Conservation (phyloP, 257 asterid genomes). For the Euphrasia confusa region DNA sequence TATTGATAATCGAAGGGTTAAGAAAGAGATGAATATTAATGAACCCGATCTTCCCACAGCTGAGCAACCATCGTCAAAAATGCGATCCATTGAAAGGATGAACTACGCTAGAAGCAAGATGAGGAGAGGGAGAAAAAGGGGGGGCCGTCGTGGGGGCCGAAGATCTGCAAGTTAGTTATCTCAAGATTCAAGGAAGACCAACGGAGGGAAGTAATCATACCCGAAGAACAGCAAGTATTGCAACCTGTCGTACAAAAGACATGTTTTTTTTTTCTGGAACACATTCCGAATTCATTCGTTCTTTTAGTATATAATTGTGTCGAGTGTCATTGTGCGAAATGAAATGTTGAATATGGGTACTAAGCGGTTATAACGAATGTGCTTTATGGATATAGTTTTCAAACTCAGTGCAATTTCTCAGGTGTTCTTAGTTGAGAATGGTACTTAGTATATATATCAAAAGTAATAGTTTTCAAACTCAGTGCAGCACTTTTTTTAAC, state of each 20-base stretch:
- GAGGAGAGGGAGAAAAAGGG: slow-evolving; percentile 48
- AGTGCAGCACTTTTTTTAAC: neutral
- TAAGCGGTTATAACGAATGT: too few species aligned
- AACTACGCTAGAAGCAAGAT: slow-evolving; percentile 48
- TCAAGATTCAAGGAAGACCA: neutral
- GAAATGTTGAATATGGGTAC: too few species aligned
- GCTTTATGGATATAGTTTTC: too few species aligned
- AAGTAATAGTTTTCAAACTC: too few species aligned
- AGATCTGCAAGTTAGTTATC: slow-evolving; percentile 33
- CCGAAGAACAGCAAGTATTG: slow-evolving; percentile 9
- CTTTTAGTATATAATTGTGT: slow-evolving; percentile 18
- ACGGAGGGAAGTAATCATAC: slow-evolving; percentile 13
- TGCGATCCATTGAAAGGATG: slow-evolving; percentile 47
- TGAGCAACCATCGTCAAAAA: slow-evolving; percentile 39
- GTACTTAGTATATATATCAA: too few species aligned
- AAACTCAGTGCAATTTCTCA: too few species aligned
- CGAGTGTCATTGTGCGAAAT: neutral
- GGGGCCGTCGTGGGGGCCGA: slow-evolving; percentile 33
- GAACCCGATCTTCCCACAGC: slow-evolving; percentile 28
- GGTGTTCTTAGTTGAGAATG: too few species aligned
- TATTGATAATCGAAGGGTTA: slow-evolving; percentile 37
- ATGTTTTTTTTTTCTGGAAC: neutral
- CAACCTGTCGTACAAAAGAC: neutral
- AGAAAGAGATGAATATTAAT: slow-evolving; percentile 31
- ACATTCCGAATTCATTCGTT: slow-evolving; percentile 13